These are phyloP conservation scores for Kurtzmaniella quercitrusa DNA, from an alignment of 1,139 yeast genomes.

Conservation along the genomic window DNA sequence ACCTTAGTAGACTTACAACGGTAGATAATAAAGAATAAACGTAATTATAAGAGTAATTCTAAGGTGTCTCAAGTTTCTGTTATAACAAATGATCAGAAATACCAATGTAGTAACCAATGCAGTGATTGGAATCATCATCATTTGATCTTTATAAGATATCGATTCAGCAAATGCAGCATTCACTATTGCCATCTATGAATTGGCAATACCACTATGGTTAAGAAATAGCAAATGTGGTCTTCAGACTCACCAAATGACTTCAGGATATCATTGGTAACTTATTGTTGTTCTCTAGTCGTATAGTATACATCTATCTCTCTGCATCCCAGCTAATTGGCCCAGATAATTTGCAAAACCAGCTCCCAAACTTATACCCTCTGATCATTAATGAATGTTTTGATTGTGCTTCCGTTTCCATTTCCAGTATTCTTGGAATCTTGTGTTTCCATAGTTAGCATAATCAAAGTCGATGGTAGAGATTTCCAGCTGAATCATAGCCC, in stretches of 20 bases:
- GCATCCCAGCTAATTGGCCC: too few species aligned
- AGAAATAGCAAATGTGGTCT: too few species aligned
- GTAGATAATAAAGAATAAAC: slow-evolving; percentile 15
- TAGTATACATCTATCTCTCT: too few species aligned
- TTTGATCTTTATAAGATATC: neutral
- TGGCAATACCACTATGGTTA: too few species aligned
- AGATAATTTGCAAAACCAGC: too few species aligned
- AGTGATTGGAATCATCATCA: too few species aligned
- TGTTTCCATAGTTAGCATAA: slow-evolving; percentile 56
- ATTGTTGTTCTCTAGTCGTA: too few species aligned
- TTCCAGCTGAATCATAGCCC: slow-evolving; percentile 76
- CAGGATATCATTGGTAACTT: too few species aligned
- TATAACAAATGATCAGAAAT: neutral
- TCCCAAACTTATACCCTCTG: neutral
- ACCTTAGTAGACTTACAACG: slow-evolving; percentile 64
- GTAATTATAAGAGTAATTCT: neutral
- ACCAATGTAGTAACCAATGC: too few species aligned
- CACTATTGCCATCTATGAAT: neutral
- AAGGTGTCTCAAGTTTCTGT: neutral
- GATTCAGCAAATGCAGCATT: neutral
- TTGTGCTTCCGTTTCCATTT: slow-evolving; percentile 47
- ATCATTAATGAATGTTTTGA: neutral
- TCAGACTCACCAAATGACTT: too few species aligned
- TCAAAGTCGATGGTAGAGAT: slow-evolving; percentile 73
- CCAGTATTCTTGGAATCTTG: slow-evolving; percentile 65